Conservation (phyloP, 768 basidiomycete genomes). For the Lactarius tabidus region DNA sequence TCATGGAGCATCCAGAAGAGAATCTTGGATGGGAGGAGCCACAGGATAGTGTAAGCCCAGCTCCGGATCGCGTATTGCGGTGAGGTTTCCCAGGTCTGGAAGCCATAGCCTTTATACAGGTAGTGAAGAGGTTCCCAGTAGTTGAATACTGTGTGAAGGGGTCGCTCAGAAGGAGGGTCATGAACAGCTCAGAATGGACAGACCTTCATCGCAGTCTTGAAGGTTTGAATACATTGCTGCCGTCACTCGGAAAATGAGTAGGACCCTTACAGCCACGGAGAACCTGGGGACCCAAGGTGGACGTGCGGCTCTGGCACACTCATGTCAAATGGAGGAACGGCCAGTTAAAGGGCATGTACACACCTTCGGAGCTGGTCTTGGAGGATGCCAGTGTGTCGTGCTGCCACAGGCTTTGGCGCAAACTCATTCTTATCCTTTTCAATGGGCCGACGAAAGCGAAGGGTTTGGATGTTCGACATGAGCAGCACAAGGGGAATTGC, state of each 20-base stretch:
- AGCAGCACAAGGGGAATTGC: neutral
- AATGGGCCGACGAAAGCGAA: conserved; percentile 34
- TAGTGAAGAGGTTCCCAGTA: conserved; percentile 99
- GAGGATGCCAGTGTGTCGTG: conserved; percentile 62
- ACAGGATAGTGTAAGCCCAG: conserved; percentile 89
- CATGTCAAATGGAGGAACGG: conserved; percentile 15
- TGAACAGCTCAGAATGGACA: neutral
- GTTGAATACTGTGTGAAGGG: conserved; percentile 71
- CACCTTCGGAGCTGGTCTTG: conserved; percentile 79
- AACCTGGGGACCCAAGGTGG: conserved; percentile 86
- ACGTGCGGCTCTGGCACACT: conserved; percentile 50
- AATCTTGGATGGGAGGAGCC: conserved; percentile 62
- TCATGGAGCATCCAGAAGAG: conserved; percentile 46
- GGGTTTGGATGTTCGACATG: conserved; percentile 32
- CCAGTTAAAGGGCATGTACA: conserved; percentile 15
- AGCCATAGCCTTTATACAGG: conserved; percentile 77
- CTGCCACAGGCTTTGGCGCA: conserved; percentile 24
- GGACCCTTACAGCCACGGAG: conserved; percentile 75
- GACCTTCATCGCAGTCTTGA: conserved; percentile 96
- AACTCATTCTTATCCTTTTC: conserved; percentile 25
- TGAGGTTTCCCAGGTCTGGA: conserved; percentile 98
- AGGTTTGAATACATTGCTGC: conserved; percentile 95
- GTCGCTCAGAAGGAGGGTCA: neutral
- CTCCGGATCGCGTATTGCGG: conserved; percentile 89
- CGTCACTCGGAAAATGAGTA: conserved; percentile 74